Conservation (phyloP, 768 basidiomycete genomes). For the Russula olivacea region DNA sequence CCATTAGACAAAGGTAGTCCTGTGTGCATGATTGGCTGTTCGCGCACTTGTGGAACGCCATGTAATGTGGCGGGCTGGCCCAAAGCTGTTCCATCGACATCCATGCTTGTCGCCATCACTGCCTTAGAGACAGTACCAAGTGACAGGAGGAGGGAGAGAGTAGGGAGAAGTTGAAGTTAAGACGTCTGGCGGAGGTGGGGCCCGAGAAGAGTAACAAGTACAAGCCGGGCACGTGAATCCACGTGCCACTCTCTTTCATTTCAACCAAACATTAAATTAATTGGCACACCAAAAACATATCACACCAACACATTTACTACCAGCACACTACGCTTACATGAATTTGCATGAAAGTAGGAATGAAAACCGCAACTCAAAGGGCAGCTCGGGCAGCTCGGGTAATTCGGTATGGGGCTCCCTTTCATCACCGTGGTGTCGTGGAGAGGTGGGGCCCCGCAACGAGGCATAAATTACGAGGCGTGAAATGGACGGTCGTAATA, state of each 20-base stretch:
- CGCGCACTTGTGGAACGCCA: conserved; percentile 9
- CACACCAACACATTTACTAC: conserved; percentile 1
- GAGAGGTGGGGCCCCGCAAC: conserved; percentile 73
- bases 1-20: conserved; percentile 9
- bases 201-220: not conserved
- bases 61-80: conserved; percentile 7
- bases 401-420: not conserved
- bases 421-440: conserved; percentile 37
- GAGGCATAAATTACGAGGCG: conserved; percentile 88
- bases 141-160: not conserved
- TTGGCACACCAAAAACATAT: not conserved
- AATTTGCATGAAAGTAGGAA: conserved; percentile 4
- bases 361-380: conserved; percentile 5
- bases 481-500: conserved; percentile 87
- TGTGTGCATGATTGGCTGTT: not conserved
- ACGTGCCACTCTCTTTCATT: conserved; percentile 1
- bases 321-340: conserved; percentile 1
- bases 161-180: not conserved
- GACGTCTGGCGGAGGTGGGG: not conserved
- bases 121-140: not conserved
- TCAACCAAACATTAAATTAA: not conserved
- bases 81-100: conserved; percentile 14
- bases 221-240: conserved; percentile 2
- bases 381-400: not conserved
- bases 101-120: conserved; percentile 24